phyloP scores from a whole-genome alignment of 441 rosid genomes.

The Bocquillonia castaneifolia region DNA sequence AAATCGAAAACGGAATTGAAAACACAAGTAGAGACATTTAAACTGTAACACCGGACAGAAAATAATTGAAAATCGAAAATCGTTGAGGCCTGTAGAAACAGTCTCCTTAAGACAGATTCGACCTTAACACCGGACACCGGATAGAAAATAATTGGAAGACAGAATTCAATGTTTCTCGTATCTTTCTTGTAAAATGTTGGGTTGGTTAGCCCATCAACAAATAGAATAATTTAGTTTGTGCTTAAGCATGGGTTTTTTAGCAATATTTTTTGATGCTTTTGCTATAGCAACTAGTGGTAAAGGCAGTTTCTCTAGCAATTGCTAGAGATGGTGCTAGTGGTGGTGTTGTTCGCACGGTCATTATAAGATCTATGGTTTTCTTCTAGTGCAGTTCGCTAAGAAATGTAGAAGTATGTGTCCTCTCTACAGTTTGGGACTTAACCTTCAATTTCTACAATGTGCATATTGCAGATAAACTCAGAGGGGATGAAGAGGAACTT shows the following conservation, averaged over 20 bases:
- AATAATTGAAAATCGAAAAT: too few relatives aligned
- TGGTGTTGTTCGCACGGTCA: conserved; percentile 89
- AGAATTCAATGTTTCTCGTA: not conserved
- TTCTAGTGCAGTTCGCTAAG: not conserved
- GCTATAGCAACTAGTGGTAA: conserved; percentile 79
- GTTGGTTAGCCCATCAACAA: not conserved
- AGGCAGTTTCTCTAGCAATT: conserved; percentile 91
- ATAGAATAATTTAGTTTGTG: not conserved
- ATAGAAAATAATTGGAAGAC: too few relatives aligned
- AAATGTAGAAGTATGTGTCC: too few relatives aligned
- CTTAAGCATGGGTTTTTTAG: not conserved
- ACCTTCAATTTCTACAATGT: not conserved
- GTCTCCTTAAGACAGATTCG: too few relatives aligned
- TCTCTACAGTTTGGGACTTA: not conserved
- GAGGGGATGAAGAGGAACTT: conserved; percentile 88
- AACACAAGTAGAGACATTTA: too few relatives aligned
- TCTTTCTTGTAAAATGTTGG: too few relatives aligned
- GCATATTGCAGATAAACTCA: conserved; percentile 53
- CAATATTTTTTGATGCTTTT: conserved; percentile 5
- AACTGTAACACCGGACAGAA: too few relatives aligned
- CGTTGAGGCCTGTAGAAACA: too few relatives aligned
- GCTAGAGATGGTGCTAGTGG: conserved; percentile 99
- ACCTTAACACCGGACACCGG: too few relatives aligned
- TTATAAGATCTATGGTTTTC: conserved; percentile 46
- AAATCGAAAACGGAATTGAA: too few relatives aligned